Base-by-base conservation (phyloP, 169 alveolate genomes). In the Cryptosporidium ubiquitum region DNA sequence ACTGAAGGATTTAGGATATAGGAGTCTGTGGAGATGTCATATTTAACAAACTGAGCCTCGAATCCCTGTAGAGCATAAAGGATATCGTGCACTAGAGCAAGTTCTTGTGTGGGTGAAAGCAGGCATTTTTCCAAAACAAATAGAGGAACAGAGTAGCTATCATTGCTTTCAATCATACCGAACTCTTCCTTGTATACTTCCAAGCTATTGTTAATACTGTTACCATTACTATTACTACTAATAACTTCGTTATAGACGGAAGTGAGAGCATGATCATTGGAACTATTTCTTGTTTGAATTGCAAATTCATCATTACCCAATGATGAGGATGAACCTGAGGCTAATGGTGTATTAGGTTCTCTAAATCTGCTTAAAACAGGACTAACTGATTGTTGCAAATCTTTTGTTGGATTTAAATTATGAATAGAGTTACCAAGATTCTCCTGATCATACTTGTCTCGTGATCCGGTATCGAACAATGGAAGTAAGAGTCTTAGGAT, bases 21-120 rank as follows among this genome's bases (percentile, higher is more conserved):
- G 10, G 68, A 51, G 42, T 79, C 89, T 47, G 35, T 61, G 5
- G 79, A 61, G 29, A 64, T 18, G 31, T 79, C 89, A 29, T 79
- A 79, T 26, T 79, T 58, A 9, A 79, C 37, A 16, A 79, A 79
- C 31, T 79, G 89, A 4, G 79, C 73, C 2, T 79, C 89, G 40
- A 40, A 79, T 20, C 89, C 89, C 40, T 79, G 89, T 31, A 79
- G 61, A 23, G 74, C 89, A 61, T 79, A 79, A 52, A 79, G 40
- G 60, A 79, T 79, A 40, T 79, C 89, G 40, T 79, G 71, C 1
- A 79, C 89, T 10, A 79, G 75, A 23, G 89, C 89, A 26, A 79
- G 66, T 33, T 79, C 89, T 40, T 79, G 89, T 18, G 89, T 42
- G 7, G 89, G 89, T 18, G 79, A 44, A 26, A 79, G 58, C 5